Evolutionary conservation across 208 protist species (phyloP).

Genomic region (Trypanosoma rangeli): DNA sequence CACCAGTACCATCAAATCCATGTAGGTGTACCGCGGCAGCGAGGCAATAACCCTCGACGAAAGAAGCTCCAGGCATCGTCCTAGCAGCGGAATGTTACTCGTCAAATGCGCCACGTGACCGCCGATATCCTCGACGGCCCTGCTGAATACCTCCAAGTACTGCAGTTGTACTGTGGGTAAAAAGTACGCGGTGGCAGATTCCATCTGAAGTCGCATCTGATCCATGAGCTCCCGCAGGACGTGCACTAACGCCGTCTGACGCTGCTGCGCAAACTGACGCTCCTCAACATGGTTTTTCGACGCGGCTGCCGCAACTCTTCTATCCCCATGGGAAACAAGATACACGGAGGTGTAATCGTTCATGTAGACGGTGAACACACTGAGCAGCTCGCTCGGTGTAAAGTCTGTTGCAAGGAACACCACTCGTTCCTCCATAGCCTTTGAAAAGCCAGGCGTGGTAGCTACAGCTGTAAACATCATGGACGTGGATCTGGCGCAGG

Average conservation of each 20-base stretch:
- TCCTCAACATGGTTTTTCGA: slow-evolving; percentile 23
- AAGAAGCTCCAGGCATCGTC: slow-evolving; percentile 42
- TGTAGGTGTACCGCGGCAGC: slow-evolving; percentile 35
- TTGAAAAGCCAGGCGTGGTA: slow-evolving; percentile 37
- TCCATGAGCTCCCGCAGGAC: slow-evolving; percentile 55
- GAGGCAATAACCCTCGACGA: slow-evolving; percentile 58
- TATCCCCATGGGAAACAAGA: neutral
- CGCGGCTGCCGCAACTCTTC: neutral
- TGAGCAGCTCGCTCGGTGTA: slow-evolving; percentile 70
- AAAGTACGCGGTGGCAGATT: slow-evolving; percentile 58
- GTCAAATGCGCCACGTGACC: slow-evolving; percentile 14
- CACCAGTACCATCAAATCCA: slow-evolving; percentile 59
- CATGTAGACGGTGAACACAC: slow-evolving; percentile 71
- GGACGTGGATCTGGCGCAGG: slow-evolving; percentile 66
- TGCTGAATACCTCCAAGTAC: slow-evolving; percentile 55
- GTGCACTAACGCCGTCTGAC: slow-evolving; percentile 37
- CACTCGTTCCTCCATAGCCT: slow-evolving; percentile 57
- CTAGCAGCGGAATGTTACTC: slow-evolving; percentile 42
- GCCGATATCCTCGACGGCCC: slow-evolving; percentile 22
- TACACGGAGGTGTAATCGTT: slow-evolving; percentile 42
- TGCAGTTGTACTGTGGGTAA: slow-evolving; percentile 59
- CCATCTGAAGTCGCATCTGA: slow-evolving; percentile 55
- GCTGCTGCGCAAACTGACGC: slow-evolving; percentile 45
- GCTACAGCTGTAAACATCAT: slow-evolving; percentile 64
- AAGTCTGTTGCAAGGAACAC: slow-evolving; percentile 84